A percentile compares a stretch with the other conserved stretches of the same genome.
Conservation (phyloP, 768 basidiomycete species). For the Leccinum rimulosum region DNA sequence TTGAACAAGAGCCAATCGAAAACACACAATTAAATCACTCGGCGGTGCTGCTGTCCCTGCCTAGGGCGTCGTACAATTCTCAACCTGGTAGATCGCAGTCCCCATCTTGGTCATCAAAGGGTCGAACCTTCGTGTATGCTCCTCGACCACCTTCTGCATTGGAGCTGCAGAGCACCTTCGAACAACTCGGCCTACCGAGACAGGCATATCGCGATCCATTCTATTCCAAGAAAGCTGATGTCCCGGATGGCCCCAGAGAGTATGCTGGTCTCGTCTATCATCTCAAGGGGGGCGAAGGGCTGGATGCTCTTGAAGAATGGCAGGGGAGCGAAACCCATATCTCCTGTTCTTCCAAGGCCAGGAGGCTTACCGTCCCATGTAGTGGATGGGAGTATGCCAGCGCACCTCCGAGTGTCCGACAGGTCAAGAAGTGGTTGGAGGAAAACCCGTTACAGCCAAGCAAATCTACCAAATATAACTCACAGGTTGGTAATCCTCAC, state of each 20-base stretch:
- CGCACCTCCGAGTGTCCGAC: constrained; percentile 58
- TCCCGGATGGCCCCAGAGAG: constrained; percentile 65
- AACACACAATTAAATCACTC: not conserved
- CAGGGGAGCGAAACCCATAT: constrained; percentile 14
- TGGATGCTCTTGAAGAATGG: constrained; percentile 65
- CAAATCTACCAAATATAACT: constrained; percentile 33
- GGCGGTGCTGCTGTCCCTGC: not conserved
- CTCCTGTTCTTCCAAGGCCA: not conserved
- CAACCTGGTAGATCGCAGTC: constrained; percentile 4
- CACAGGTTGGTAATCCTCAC: constrained; percentile 44
- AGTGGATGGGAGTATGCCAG: constrained; percentile 82
- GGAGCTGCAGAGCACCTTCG: constrained; percentile 44
- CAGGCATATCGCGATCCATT: constrained; percentile 76
- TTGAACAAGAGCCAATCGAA: constrained; percentile 12
- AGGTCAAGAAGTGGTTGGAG: constrained; percentile 55
- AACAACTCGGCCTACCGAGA: constrained; percentile 46
- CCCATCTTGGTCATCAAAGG: not conserved
- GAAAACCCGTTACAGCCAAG: constrained; percentile 18
- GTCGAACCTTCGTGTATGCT: constrained; percentile 42
- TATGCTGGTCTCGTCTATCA: constrained; percentile 78
- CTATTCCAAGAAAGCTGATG: constrained; percentile 72
- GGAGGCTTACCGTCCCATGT: constrained; percentile 29
- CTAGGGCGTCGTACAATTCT: constrained; percentile 21
- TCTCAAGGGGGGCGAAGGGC: constrained; percentile 61
- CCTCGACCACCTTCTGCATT: constrained; percentile 49